These are phyloP conservation scores for Scenedesmus sp. DNA, from an alignment of 163 green algal genomes.

Conservation along the genomic window DNA sequence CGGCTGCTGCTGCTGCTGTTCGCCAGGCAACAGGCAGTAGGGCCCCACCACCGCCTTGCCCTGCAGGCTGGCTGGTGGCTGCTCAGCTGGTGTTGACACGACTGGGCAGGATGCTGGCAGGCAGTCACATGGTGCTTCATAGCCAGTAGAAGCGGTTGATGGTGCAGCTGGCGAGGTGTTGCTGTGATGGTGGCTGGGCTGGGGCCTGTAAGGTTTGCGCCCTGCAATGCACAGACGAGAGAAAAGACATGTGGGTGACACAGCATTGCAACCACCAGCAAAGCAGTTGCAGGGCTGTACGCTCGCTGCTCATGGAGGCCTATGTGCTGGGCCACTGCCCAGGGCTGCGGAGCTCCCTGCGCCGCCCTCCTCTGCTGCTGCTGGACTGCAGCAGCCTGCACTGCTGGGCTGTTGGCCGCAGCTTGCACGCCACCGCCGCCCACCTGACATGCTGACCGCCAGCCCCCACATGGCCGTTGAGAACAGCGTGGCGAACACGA, in stretches of 20 bases:
- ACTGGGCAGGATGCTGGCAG: not conserved
- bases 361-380: no score
- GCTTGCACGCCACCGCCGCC: not conserved
- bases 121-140: not conserved
- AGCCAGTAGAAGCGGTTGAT: not conserved
- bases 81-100: not conserved
- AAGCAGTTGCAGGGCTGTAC: no score
- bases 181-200: not conserved
- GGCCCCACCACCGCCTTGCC: constrained; percentile 24
- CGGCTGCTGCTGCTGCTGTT: not conserved
- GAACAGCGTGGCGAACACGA: not conserved
- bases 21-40: constrained; percentile 35
- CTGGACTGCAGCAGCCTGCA: not conserved
- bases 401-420: not conserved
- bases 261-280: not conserved
- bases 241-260: not conserved
- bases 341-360: no score
- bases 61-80: constrained; percentile 2
- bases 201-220: not conserved
- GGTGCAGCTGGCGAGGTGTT: not conserved
- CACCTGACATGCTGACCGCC: constrained; percentile 11
- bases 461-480: constrained; percentile 10
- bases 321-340: no score
- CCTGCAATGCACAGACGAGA: not conserved
- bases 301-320: no score